phyloP scores from a whole-genome alignment of 2,329 filamentous ascomycete genomes.

The Ophiostoma pallidulum region DNA sequence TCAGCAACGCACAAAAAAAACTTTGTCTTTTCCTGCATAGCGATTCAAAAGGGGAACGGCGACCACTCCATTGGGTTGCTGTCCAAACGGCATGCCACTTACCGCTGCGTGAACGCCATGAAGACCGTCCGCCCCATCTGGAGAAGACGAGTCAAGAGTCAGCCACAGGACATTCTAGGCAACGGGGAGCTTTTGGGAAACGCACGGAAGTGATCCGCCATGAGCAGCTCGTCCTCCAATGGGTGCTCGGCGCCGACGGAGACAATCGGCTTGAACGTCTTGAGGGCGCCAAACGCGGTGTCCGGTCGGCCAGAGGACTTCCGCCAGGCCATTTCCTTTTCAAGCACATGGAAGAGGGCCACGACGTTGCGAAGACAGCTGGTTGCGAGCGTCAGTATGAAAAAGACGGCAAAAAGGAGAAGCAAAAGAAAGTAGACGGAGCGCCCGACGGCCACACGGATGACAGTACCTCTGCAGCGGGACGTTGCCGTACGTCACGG shows the following conservation, averaged over 20 bases:
- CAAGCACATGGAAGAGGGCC: slow-evolving; percentile 82
- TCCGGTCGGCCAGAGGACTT: slow-evolving; percentile 50
- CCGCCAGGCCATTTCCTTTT: slow-evolving; percentile 81
- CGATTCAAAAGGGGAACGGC: too few species aligned
- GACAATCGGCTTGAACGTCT: slow-evolving; percentile 66
- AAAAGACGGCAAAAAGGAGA: not conserved
- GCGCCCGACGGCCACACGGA: too few species aligned
- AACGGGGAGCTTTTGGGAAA: not conserved
- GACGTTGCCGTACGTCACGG: slow-evolving; percentile 90
- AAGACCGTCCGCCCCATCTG: slow-evolving; percentile 67
- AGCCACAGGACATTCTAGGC: not conserved
- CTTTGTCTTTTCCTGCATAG: too few species aligned
- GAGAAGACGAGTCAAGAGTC: not conserved
- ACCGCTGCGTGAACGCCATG: slow-evolving; percentile 61
- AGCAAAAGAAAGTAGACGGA: too few species aligned
- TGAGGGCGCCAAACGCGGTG: slow-evolving; percentile 64
- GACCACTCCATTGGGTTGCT: too few species aligned
- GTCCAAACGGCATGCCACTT: too few species aligned
- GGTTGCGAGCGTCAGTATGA: not conserved
- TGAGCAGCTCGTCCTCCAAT: slow-evolving; percentile 69
- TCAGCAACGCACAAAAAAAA: too few species aligned
- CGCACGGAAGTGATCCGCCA: slow-evolving; percentile 82
- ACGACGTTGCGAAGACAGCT: slow-evolving; percentile 84
- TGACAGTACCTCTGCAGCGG: slow-evolving; percentile 63
- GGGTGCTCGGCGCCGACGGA: slow-evolving; percentile 82